phyloP scores from a whole-genome alignment of 371 early-diverging fungal species.

The Zychaea mexicana region DNA sequence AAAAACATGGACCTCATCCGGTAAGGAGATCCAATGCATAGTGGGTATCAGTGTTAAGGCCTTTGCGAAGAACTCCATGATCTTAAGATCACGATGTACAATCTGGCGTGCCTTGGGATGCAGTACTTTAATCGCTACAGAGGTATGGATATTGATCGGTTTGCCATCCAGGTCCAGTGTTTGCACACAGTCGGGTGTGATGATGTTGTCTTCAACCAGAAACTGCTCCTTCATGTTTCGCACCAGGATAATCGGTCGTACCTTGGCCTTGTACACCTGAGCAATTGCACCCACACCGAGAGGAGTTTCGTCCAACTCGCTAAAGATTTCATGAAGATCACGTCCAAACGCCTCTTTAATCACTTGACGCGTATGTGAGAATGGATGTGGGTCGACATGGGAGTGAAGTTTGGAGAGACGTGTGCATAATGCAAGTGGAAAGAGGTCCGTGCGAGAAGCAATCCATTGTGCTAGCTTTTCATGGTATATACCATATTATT shows the following conservation, averaged over 20 bases:
- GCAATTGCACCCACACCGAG: constrained; percentile 97
- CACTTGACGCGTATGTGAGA: constrained; percentile 62
- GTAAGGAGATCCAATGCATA: constrained; percentile 81
- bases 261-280: constrained; percentile 81
- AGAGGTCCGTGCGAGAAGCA: constrained; percentile 90
- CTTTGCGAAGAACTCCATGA: constrained; percentile 75
- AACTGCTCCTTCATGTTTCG: constrained; percentile 21
- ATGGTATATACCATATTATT: neutral
- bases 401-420: constrained; percentile 85
- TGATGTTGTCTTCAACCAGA: constrained; percentile 22
- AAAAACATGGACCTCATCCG: constrained; percentile 89
- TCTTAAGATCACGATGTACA: constrained; percentile 79
- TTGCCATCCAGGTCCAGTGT: constrained; percentile 27
- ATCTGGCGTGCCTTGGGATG: constrained; percentile 79
- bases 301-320: constrained; percentile 70
- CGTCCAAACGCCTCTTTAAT: constrained; percentile 67
- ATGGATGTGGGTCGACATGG: constrained; percentile 78
- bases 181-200: constrained; percentile 37
- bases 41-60: constrained; percentile 72
- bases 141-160: constrained; percentile 46
- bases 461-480: constrained; percentile 95
- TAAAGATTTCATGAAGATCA: constrained; percentile 76
- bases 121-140: constrained; percentile 92
- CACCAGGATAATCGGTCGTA: constrained; percentile 53
- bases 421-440: constrained; percentile 77